These are phyloP conservation scores for Andrographis paniculata DNA, from an alignment of 305 asterid species.

Conservation along the genomic window DNA sequence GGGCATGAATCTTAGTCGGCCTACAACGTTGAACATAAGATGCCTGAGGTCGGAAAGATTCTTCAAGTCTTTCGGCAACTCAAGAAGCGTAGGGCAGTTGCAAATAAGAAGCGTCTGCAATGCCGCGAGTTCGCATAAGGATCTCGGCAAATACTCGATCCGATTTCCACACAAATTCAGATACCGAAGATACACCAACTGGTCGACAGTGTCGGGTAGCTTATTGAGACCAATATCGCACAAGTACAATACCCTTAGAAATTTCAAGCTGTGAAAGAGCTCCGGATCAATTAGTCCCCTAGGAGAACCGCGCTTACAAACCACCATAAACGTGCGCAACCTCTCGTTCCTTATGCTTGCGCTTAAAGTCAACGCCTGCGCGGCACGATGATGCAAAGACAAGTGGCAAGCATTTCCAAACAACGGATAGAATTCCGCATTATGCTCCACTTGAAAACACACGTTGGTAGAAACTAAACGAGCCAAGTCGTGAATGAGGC, in stretches of 20 bases:
- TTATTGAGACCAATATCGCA: slow-evolving; percentile 11
- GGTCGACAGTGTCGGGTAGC: slow-evolving; percentile 13
- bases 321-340: slow-evolving; percentile 20
- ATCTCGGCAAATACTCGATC: slow-evolving; percentile 20
- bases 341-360: slow-evolving; percentile 11
- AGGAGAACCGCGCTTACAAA: neutral
- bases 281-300: neutral
- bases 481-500: slow-evolving; percentile 23
- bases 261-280: slow-evolving; percentile 4
- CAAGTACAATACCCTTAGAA: slow-evolving; percentile 12
- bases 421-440: slow-evolving; percentile 6
- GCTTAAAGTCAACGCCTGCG: neutral
- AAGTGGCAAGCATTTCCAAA: slow-evolving; percentile 19
- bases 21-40: slow-evolving; percentile 22
- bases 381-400: slow-evolving; percentile 4
- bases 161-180: slow-evolving; percentile 26
- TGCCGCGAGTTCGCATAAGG: slow-evolving; percentile 17
- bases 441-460: slow-evolving; percentile 6
- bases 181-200: slow-evolving; percentile 24
- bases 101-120: slow-evolving; percentile 23
- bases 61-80: slow-evolving; percentile 18
- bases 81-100: slow-evolving; percentile 15
- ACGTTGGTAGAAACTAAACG: slow-evolving; percentile 12
- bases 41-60: slow-evolving; percentile 29
- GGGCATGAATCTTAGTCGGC: slow-evolving; percentile 19